Percentiles rank a stretch among this genome's conserved stretches.
These are phyloP conservation scores for Cadophora gregata DNA, from an alignment of 2,329 filamentous ascomycete genomes.

Conservation along the genomic window DNA sequence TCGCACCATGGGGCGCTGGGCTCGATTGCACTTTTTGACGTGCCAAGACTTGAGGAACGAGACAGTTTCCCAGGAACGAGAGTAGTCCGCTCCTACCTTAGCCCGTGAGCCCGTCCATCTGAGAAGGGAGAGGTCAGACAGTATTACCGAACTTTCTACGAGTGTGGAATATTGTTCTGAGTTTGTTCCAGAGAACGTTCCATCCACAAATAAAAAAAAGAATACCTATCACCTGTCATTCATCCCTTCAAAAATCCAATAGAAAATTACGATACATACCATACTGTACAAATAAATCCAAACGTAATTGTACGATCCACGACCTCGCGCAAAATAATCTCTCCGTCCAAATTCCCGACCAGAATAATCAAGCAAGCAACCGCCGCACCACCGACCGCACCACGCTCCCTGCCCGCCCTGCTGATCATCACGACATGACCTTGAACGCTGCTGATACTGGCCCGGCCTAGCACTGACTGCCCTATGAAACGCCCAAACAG, in stretches of 20 bases:
- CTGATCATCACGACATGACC: too few species aligned
- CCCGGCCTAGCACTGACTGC: too few species aligned
- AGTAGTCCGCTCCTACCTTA: background rate
- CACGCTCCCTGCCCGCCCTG: slow-evolving; percentile 9
- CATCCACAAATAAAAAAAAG: background rate
- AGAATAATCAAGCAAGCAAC: background rate
- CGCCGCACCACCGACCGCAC: slow-evolving; percentile 8
- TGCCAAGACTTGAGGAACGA: slow-evolving; percentile 6
- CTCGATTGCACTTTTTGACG: slow-evolving; percentile 6
- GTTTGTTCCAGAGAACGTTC: slow-evolving; percentile 14
- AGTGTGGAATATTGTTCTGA: slow-evolving; percentile 7
- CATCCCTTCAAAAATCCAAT: background rate
- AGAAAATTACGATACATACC: background rate
- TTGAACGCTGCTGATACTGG: too few species aligned
- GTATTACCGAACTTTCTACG: background rate
- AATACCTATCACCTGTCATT: background rate
- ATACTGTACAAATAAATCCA: background rate
- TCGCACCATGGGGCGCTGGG: background rate
- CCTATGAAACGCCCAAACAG: slow-evolving; percentile 7
- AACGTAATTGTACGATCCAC: too few species aligned
- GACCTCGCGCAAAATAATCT: slow-evolving; percentile 13
- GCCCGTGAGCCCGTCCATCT: too few species aligned
- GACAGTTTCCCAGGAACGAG: slow-evolving; percentile 6
- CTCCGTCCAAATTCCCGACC: background rate
- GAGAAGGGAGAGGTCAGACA: background rate